Evolutionary conservation across 1,139 yeast species (phyloP), one percentile per base, ranked within the genome.

Genomic region (Candida sp.): DNA sequence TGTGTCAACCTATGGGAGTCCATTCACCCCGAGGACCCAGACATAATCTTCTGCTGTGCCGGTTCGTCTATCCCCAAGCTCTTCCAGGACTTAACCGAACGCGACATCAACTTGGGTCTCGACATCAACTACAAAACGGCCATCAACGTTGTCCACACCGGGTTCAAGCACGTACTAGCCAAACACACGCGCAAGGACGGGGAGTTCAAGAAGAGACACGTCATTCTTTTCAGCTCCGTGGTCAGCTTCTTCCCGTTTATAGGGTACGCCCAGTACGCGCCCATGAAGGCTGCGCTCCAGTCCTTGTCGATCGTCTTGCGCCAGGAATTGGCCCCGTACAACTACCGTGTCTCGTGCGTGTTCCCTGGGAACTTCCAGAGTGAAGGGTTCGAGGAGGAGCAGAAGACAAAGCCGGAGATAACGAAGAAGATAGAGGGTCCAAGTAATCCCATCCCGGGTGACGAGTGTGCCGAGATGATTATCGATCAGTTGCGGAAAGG

Each of bases 251-350:
- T 84, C 72, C 91, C 98, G 3, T 87, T 94, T 63, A 89, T 92
- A 46, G 99, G 99, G 0, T 96, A 96, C 66, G 77, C 85, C 0
- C 94, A 91, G 60, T 96, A 96, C 64, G 94, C 94, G 0, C 99
- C 99, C 0, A 69, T 86, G 59, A 96, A 96, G 67, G 85, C 91
- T 0, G 97, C 98, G 0, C 66, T 94, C 8, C 78, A 90, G 58
- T 75, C 96, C 0, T 72, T 96, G 34, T 86, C 93, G 0, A 88
- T 88, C 47, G 77, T 88, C 5, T 70, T 94, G 49, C 83, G 97
- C 53, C 98, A 93, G 60, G 99, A 96, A 65, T 77, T 90, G 52
- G 66, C 78, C 0, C 86, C 88, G 2, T 87, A 83, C 60, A 82
- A 86, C 54, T 84, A 86, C 58, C 71, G 86, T 46, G 82, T 88